Conservation (phyloP, 2,329 filamentous ascomycete species). For the Seiridium cupressi region DNA sequence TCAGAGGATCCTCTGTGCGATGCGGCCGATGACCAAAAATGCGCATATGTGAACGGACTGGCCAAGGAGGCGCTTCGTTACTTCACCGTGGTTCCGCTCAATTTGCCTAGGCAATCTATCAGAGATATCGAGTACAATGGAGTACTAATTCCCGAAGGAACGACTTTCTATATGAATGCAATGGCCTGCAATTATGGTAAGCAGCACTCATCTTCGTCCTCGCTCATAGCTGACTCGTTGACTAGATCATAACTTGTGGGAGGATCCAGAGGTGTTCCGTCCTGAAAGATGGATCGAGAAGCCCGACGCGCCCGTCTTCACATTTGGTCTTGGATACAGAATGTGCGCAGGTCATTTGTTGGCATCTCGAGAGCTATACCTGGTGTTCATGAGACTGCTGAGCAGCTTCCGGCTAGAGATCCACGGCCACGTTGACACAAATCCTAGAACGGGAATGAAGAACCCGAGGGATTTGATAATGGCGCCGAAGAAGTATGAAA, state of each 20-base stretch:
- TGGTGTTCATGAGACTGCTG: constrained; percentile 5
- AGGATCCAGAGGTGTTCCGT: constrained; percentile 4
- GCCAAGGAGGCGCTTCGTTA: constrained; percentile 62
- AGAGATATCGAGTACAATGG: constrained; percentile 59
- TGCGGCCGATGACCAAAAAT: constrained; percentile 61
- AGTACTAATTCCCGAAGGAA: constrained; percentile 58
- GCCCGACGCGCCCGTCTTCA: constrained; percentile 5
- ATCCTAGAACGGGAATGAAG: constrained; percentile 1
- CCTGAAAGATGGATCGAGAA: constrained; percentile 6
- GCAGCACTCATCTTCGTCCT: not conserved
- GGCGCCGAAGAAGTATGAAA: not conserved
- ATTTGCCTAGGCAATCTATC: constrained; percentile 60
- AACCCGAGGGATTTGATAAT: constrained; percentile 2
- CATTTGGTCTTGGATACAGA: constrained; percentile 4
- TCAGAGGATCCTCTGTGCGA: constrained; percentile 64
- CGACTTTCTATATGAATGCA: constrained; percentile 63
- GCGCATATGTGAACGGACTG: constrained; percentile 60
- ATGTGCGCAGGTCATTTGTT: constrained; percentile 7
- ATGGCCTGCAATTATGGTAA: constrained; percentile 69
- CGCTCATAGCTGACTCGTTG: not conserved
- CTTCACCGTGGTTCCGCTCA: constrained; percentile 62
- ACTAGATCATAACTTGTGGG: constrained; percentile 2
- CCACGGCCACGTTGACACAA: not conserved
- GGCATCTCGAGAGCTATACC: constrained; percentile 5
- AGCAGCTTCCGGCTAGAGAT: constrained; percentile 6